Evolutionary conservation across 371 early-diverging fungal genomes (phyloP).

Genomic region (Fennellomyces sp.): DNA sequence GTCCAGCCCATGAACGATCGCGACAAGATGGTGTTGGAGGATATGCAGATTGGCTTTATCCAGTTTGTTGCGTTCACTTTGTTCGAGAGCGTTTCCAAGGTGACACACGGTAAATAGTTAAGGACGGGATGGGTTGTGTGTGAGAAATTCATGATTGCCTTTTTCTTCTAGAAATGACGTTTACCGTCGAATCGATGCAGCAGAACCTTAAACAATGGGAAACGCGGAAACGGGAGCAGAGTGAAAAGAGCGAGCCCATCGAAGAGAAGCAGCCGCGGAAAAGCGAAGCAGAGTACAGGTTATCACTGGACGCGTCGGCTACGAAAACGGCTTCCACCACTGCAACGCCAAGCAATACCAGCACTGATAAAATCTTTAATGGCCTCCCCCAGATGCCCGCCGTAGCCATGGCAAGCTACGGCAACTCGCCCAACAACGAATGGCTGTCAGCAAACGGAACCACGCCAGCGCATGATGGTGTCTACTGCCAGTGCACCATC

Average conservation of each 20-base stretch:
- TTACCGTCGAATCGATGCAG: conserved; percentile 43
- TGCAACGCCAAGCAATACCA: not conserved
- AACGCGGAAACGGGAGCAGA: conserved; percentile 8
- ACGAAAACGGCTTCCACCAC: not conserved
- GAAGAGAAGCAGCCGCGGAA: not conserved
- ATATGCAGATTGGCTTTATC: conserved; percentile 71
- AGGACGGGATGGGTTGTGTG: not conserved
- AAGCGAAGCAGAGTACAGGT: conserved; percentile 10
- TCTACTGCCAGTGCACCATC: conserved; percentile 39
- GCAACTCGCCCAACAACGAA: conserved; percentile 7
- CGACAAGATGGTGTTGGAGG: conserved; percentile 47
- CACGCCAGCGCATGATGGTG: conserved; percentile 19
- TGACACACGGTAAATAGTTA: conserved; percentile 25
- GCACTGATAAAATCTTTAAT: conserved; percentile 9
- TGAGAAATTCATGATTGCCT: not conserved
- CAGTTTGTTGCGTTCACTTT: conserved; percentile 66
- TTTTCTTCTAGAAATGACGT: conserved; percentile 27
- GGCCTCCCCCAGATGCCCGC: conserved; percentile 35
- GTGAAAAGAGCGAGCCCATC: not conserved
- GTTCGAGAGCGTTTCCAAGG: conserved; percentile 50
- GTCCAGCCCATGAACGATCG: conserved; percentile 58
- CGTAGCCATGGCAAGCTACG: conserved; percentile 34
- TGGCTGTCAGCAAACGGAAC: conserved; percentile 12
- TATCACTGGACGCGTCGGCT: conserved; percentile 11
- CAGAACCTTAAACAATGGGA: conserved; percentile 44